Evolutionary conservation across 176 grass and related monocot species (phyloP), one percentile per base, ranked within the genome.

Genomic region (Pharus latifolius): DNA sequence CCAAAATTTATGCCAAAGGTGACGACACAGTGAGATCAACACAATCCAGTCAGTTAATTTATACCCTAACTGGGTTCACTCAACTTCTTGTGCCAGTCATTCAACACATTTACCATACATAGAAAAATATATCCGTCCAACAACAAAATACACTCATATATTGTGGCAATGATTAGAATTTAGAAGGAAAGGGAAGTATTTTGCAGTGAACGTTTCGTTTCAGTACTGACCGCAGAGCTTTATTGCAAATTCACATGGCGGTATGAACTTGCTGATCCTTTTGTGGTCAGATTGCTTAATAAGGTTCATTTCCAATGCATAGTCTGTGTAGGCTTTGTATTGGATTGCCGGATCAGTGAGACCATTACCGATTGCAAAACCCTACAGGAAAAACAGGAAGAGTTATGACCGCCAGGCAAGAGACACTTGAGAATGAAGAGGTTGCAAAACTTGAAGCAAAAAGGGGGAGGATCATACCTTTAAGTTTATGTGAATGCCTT

Each of bases 291-390:
- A 81, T 85, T 91, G 68, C 22, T 80, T 1, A 30, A 98, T 98
- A 38, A 98, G 69, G 35, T 87, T 81, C 78, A 83, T 98, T 56
- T 94, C 87, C 62, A 98, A 63, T 44, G 95, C 90, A 68, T 93
- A 98, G 75, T 98, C 95, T 5, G 90, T 91, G 79, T 98, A 98
- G 58, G 90, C 90, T n/a, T 85, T 98, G 79, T 98, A 98, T 47
- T 98, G 95, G 56, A 98, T 93, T 83, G 70, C 87, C 16, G 95
- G 95, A 85, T 94, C 73, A 0, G 95, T 98, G 82, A 98, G 79
- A 3, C 95, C 95, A 55, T 98, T 98, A 65, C 95, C 95, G 6
- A 91, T 94, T 37, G 95, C 95, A 84, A 94, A 93, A 22, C 95
- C 95, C 95, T 98, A 41, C 22, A 80, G 25, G 27, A 43, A 40